Evolutionary conservation across 495 filamentous ascomycete genomes (phyloP).

Genomic region (Aspergillus coremiiformis): DNA sequence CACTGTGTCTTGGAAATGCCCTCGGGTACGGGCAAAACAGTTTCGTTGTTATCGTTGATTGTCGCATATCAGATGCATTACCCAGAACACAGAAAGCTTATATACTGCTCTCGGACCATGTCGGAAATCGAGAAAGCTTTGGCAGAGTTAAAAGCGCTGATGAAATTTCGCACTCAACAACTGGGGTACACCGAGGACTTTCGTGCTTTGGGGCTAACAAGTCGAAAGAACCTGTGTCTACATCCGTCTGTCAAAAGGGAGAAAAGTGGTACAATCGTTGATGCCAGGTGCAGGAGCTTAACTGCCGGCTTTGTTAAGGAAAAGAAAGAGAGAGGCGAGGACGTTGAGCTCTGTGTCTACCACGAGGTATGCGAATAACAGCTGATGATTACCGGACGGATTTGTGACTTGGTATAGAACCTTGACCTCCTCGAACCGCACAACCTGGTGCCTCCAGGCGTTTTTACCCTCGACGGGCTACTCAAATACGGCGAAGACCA

Average conservation of each 20-base stretch:
- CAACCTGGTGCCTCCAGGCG: slow-evolving; percentile 84
- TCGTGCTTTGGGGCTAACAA: slow-evolving; percentile 82
- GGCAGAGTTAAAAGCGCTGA: slow-evolving; percentile 81
- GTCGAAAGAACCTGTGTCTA: slow-evolving; percentile 94
- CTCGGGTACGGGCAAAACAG: slow-evolving; percentile 98
- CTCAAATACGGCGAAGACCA: slow-evolving; percentile 85
- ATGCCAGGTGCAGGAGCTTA: slow-evolving; percentile 88
- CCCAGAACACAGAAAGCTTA: slow-evolving; percentile 85
- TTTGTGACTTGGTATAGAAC: slow-evolving; percentile 52
- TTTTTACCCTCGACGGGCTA: slow-evolving; percentile 91
- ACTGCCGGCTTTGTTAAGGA: slow-evolving; percentile 96
- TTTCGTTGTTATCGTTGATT: slow-evolving; percentile 90
- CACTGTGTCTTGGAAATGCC: slow-evolving; percentile 99
- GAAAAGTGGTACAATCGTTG: slow-evolving; percentile 88
- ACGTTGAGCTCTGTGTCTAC: slow-evolving; percentile 89
- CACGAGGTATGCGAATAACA: slow-evolving; percentile 59
- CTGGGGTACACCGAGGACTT: slow-evolving; percentile 89
- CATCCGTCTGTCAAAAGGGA: slow-evolving; percentile 93
- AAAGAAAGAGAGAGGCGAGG: slow-evolving; percentile 89
- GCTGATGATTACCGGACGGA: not conserved
- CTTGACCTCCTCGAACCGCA: slow-evolving; percentile 90
- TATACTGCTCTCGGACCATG: slow-evolving; percentile 91
- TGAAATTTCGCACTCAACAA: slow-evolving; percentile 86
- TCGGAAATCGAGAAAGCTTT: slow-evolving; percentile 75
- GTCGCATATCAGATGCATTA: slow-evolving; percentile 92